Evolutionary conservation across 1,284 basidiomycete species (phyloP), one percentile per base, ranked within the genome.

Genomic region (Pholiota adiposa): DNA sequence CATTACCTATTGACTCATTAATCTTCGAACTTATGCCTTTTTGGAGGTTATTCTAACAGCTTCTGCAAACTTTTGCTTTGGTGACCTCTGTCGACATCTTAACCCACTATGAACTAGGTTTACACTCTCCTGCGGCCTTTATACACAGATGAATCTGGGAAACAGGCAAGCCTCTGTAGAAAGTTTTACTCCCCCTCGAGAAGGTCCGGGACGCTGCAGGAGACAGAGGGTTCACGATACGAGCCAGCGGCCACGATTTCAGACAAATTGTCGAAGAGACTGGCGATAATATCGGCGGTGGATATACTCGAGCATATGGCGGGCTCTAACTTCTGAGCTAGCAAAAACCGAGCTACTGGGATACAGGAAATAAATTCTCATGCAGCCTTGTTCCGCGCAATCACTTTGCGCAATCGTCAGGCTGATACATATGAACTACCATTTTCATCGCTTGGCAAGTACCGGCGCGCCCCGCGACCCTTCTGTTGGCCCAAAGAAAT

Each of bases 321-420:
- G 0, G 86, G n/a, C n/a, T n/a, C n/a, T n/a, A n/a, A 87, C 67
- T 87, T 87, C 70, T 89, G 86, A 85, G 81, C 84, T 11, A 86
- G 84, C 1, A 76, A 68, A 49, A 87, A 83, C 44, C 11, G 44
- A 46, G 44, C 44, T 11, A 46, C 23, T 27, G 25, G 44, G 44
- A 46, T 46, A 23, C 27, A 46, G 44, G 4, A 4, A 7, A n/a
- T n/a, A 38, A 38, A 38, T 14, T 38, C 36, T 38, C 36, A 38
- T 11, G 36, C 36, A 7, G 16, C 36, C 36, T 4, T 38, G 36
- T 4, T 12, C 14, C 14, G 36, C 36, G 9, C 16, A n/a, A n/a
- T 38, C 29, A 31, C 29, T 31, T 31, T 31, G 29, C 29, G 29
- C 29, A 31, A 43, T 43, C 21, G 40, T 43, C n/a, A n/a, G n/a